Evolutionary conservation across 2,329 filamentous ascomycete species (phyloP).

Genomic region (Metarhizium rileyi): DNA sequence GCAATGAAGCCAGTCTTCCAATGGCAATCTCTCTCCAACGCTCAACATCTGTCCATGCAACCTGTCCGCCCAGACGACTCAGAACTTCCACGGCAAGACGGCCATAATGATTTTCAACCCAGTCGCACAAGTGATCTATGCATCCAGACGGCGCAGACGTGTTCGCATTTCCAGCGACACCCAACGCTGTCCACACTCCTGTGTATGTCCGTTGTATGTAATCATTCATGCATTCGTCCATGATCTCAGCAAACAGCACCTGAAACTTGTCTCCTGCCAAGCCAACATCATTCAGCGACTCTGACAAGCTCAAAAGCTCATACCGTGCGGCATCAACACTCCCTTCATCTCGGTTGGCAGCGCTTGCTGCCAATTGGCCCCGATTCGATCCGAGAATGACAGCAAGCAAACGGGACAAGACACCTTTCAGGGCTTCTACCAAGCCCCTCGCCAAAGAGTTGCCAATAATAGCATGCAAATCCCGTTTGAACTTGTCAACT

Average conservation of each 20-base stretch:
- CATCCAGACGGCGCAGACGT: slow-evolving; percentile 27
- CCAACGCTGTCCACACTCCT: slow-evolving; percentile 44
- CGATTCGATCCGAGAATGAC: slow-evolving; percentile 31
- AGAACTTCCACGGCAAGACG: slow-evolving; percentile 55
- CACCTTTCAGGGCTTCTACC: slow-evolving; percentile 41
- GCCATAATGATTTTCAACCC: slow-evolving; percentile 59
- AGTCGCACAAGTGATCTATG: slow-evolving; percentile 50
- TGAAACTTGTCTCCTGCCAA: slow-evolving; percentile 61
- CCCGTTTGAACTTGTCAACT: slow-evolving; percentile 44
- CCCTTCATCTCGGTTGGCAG: slow-evolving; percentile 7
- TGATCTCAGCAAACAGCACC: slow-evolving; percentile 60
- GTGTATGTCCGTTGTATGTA: slow-evolving; percentile 54
- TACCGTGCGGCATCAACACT: slow-evolving; percentile 31
- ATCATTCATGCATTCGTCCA: slow-evolving; percentile 54
- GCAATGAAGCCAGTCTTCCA: slow-evolving; percentile 55
- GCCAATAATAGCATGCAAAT: slow-evolving; percentile 55
- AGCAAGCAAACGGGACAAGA: slow-evolving; percentile 44
- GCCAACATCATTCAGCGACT: slow-evolving; percentile 53
- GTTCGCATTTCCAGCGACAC: slow-evolving; percentile 11
- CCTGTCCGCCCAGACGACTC: slow-evolving; percentile 31
- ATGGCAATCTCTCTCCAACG: slow-evolving; percentile 64
- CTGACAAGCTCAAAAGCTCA: slow-evolving; percentile 46
- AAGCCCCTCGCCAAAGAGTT: slow-evolving; percentile 50
- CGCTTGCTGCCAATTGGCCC: not conserved
- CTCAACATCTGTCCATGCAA: slow-evolving; percentile 48